Evolutionary conservation across 1,284 basidiomycete species (phyloP), one percentile per base, ranked within the genome.

Genomic region (Chalciporus sp.): DNA sequence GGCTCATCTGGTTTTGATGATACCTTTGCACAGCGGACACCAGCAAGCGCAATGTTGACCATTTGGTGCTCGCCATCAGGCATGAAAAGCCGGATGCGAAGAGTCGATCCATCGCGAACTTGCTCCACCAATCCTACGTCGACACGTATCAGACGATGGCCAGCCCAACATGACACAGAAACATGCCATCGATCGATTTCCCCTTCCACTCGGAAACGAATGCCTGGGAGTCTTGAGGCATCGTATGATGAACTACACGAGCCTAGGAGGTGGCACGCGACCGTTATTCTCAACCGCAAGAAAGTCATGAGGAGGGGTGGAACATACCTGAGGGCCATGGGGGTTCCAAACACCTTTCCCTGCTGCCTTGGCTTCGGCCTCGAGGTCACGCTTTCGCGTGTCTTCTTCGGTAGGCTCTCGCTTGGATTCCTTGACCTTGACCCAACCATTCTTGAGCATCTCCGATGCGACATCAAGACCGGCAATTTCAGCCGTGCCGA

Each of bases 201-300:
- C 91, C 94, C 71, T 95, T 97, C 86, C 93, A 91, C 69, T 97
- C 90, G 8, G 82, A 79, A 29, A 99, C 83, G 74, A 98, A 98
- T 2, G 85, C 86, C 63, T 91, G 86, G 1, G 94, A 89, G 70
- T 98, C 94, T 27, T 79, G 72, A 3, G 95, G 95, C 95, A 98
- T 98, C 51, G 84, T 84, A 73, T 95, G 88, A 62, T 90, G 79
- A 2, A 96, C 88, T 14, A 75, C 74, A 51, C 86, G 84, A 55
- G 90, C 82, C 90, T 94, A 63, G 8, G 42, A 45, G 41, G 44
- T 49, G 42, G 55, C 42, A 60, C 49, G 55, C 58, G 60, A 49
- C 20, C 41, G 27, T 29, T 33, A 47, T 62, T 23, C 50, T 45
- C 16, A 45, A 42, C 37, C 29, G 14, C 46, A 27, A 52, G 37